Percentiles rank a stretch among this genome's conserved stretches.
Evolutionary conservation across 352 stramenopile species (phyloP).

Genomic region (Phytophthora tentaculata): DNA sequence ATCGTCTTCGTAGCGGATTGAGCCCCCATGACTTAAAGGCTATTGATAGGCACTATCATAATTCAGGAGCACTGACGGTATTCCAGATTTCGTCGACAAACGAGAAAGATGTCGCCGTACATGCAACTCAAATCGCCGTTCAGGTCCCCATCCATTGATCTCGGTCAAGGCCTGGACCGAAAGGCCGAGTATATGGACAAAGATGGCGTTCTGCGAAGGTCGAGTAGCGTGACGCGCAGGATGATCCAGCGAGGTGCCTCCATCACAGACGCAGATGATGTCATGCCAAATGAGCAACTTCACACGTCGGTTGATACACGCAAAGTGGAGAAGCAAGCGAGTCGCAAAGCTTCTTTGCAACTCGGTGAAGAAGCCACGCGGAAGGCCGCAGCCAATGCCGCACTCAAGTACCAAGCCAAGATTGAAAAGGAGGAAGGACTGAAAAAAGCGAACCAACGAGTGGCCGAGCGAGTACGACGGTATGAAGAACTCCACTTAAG

Average conservation of each 20-base stretch:
- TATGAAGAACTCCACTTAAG: slow-evolving; percentile 37
- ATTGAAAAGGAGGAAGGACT: slow-evolving; percentile 38
- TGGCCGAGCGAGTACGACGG: slow-evolving; percentile 36
- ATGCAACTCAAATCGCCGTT: slow-evolving; percentile 29
- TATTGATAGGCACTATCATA: slow-evolving; percentile 26
- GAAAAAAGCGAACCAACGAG: slow-evolving; percentile 41
- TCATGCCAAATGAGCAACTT: slow-evolving; percentile 35
- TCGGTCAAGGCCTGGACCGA: slow-evolving; percentile 35
- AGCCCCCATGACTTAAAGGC: too few relatives aligned
- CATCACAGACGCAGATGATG: slow-evolving; percentile 37
- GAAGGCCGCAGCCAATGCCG: slow-evolving; percentile 37
- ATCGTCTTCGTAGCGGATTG: too few relatives aligned
- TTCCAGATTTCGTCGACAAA: slow-evolving; percentile 16
- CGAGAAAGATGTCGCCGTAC: slow-evolving; percentile 22
- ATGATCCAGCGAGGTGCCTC: slow-evolving; percentile 45
- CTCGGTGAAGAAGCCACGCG: slow-evolving; percentile 14
- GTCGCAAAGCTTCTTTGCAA: slow-evolving; percentile 4
- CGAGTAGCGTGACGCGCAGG: slow-evolving; percentile 30
- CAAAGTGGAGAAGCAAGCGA: slow-evolving; percentile 6
- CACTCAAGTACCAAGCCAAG: slow-evolving; percentile 40
- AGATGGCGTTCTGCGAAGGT: slow-evolving; percentile 54
- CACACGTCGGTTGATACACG: slow-evolving; percentile 27
- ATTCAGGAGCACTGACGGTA: not conserved
- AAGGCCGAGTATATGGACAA: slow-evolving; percentile 51
- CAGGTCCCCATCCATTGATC: slow-evolving; percentile 8